Evolutionary conservation across 805 yeast genomes (phyloP).

Genomic region (Kazachstania psychrophila): DNA sequence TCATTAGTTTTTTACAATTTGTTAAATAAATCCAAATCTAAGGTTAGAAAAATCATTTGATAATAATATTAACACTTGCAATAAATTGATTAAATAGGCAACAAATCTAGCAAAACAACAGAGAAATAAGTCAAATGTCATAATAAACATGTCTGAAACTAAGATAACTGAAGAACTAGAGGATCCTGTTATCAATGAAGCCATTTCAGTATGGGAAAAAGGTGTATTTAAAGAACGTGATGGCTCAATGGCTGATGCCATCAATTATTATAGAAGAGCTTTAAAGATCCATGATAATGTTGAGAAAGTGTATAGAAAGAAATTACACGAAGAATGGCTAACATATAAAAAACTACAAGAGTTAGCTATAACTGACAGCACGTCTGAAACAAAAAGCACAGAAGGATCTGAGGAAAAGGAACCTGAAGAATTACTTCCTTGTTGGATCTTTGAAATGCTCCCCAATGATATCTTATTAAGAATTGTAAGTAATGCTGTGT

Average conservation of each 20-base stretch:
- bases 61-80: no score
- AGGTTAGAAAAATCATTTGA: no score
- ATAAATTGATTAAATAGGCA: no score
- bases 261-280: conserved; percentile 62
- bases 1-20: no score
- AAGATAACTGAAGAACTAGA: neutral
- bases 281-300: conserved; percentile 47
- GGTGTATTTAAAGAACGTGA: conserved; percentile 64
- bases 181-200: conserved; percentile 25
- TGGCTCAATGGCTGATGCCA: conserved; percentile 79
- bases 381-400: conserved; percentile 5
- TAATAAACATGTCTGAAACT: conserved; percentile 1
- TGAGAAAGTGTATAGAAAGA: conserved; percentile 57
- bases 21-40: no score
- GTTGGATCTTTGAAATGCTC: conserved; percentile 35
- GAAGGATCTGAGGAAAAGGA: conserved; percentile 12
- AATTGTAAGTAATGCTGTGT: conserved; percentile 41
- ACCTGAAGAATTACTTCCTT: conserved; percentile 29
- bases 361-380: conserved; percentile 2
- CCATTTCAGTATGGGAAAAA: conserved; percentile 55
- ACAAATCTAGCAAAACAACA: no score
- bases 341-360: conserved; percentile 18
- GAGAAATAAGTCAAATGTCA: no score
- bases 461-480: conserved; percentile 52
- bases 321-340: conserved; percentile 37